Percentiles rank a stretch among this genome's conserved stretches.
Evolutionary conservation across 805 yeast genomes (phyloP).

Genomic region (Metschnikowia koreensis): DNA sequence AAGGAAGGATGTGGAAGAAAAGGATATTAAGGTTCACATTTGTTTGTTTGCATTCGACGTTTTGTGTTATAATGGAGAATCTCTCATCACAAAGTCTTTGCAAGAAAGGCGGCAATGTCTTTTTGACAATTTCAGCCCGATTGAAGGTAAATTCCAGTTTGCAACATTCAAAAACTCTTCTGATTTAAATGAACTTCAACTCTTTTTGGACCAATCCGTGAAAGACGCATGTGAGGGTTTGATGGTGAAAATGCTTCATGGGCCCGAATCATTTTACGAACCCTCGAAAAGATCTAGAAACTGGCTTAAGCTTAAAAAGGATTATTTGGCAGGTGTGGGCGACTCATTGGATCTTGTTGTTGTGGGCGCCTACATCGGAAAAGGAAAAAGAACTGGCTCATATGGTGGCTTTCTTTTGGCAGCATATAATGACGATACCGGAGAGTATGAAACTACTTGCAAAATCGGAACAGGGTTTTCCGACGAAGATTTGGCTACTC

Average conservation of each 20-base stretch:
- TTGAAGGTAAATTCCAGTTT: constrained; percentile 76
- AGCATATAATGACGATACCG: constrained; percentile 85
- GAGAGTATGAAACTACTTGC: constrained; percentile 92
- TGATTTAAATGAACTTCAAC: constrained; percentile 71
- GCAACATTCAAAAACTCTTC: constrained; percentile 75
- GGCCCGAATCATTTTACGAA: constrained; percentile 79
- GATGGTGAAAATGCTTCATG: constrained; percentile 89
- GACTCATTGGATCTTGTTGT: constrained; percentile 93
- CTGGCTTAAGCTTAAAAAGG: constrained; percentile 95
- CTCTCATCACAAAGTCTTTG: constrained; percentile 65
- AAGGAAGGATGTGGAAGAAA: constrained; percentile 85
- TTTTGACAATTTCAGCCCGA: constrained; percentile 51
- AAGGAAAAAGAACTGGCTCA: constrained; percentile 90
- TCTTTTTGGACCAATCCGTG: constrained; percentile 83
- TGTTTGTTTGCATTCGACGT: constrained; percentile 92
- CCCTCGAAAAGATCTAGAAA: constrained; percentile 93
- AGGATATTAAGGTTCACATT: constrained; percentile 85
- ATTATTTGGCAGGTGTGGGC: constrained; percentile 91
- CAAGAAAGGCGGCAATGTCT: constrained; percentile 67
- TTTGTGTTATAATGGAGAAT: constrained; percentile 68
- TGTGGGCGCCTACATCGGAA: constrained; percentile 89
- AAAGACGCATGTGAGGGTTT: constrained; percentile 91
- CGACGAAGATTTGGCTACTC: constrained; percentile 68
- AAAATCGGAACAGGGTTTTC: constrained; percentile 97
- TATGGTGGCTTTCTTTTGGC: constrained; percentile 95